Base-by-base conservation (phyloP, 2,329 filamentous ascomycete genomes). In the Epichloe amarillans region DNA sequence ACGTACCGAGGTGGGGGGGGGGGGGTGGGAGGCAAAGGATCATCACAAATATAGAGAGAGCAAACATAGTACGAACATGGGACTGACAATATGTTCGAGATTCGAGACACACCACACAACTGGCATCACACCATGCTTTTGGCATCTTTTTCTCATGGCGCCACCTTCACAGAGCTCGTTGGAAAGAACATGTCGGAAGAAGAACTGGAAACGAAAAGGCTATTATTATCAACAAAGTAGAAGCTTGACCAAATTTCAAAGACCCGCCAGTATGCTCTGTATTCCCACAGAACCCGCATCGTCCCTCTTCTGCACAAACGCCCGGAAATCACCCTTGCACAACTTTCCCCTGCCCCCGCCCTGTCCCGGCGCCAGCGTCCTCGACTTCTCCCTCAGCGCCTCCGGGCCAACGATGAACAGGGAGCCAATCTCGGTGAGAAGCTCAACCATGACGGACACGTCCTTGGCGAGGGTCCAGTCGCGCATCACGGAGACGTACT, bases 341-440 rank as follows among this genome's bases (percentile, higher is more conserved):
- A 80, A 67, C 64, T 76, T 81, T 62, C 74, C 79, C 79, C 73
- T 72, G 35, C 61, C 69, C 37, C 65, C 68, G 47, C 61, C 64
- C 52, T 57, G 66, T 48, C 61, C 72, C 52, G 65, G 66, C 54
- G 63, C 73, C 53, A 84, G 66, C 53, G 78, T 80, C 51, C 84
- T 72, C 49, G 82, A 77, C 59, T 85, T 77, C 67, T 90, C 86
- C 47, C 80, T 73, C 53, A 90, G 69, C 37, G 86, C 86, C 66
- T 90, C 86, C 11, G 84, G 80, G 2, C 88, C 88, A 61, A 98
- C 88, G 56, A 98, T 95, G 65, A 98, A 98, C 49, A 98, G 70
- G 62, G 90, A 96, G 11, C 90, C 91, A 52, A 98, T 88, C 72
- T 98, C 93, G 26, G 88, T 84, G 53, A 98, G 70, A 44, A 95